phyloP scores from a whole-genome alignment of 192 early-diverging fungal species.

The Umbelopsis isabellina region DNA sequence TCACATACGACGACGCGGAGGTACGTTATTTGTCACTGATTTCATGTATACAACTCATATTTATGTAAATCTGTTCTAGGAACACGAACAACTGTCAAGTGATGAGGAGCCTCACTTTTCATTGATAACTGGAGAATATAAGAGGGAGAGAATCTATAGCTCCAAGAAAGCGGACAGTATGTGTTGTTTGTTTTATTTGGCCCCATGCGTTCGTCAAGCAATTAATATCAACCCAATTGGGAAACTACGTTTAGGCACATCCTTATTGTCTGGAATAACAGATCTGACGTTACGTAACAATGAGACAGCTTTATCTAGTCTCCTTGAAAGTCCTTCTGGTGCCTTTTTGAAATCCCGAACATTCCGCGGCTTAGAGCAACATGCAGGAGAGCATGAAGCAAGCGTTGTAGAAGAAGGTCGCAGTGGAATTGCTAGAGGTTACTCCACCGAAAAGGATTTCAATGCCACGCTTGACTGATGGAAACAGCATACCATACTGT shows the following conservation, averaged over 20 bases:
- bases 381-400: constrained; percentile 65
- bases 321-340: constrained; percentile 63
- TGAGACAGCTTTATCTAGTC: constrained; percentile 54
- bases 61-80: constrained; percentile 19
- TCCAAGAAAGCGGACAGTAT: constrained; percentile 39
- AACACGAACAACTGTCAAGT: constrained; percentile 44
- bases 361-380: constrained; percentile 82
- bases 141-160: constrained; percentile 56
- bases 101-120: constrained; percentile 90
- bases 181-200: constrained; percentile 33
- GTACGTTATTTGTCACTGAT: not conserved
- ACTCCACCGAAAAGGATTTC: constrained; percentile 51
- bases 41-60: not conserved
- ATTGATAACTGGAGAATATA: constrained; percentile 81
- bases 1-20: constrained; percentile 41
- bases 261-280: constrained; percentile 21
- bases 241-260: not conserved
- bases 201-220: not conserved
- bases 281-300: constrained; percentile 62
- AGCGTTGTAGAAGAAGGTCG: constrained; percentile 71
- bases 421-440: constrained; percentile 86
- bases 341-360: constrained; percentile 58
- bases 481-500: too few species aligned
- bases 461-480: not conserved
- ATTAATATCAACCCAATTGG: constrained; percentile 1